Evolutionary conservation across 176 grass and related monocot species (phyloP), one percentile per base, ranked within the genome.

Genomic region (Rhynchospora pubera): DNA sequence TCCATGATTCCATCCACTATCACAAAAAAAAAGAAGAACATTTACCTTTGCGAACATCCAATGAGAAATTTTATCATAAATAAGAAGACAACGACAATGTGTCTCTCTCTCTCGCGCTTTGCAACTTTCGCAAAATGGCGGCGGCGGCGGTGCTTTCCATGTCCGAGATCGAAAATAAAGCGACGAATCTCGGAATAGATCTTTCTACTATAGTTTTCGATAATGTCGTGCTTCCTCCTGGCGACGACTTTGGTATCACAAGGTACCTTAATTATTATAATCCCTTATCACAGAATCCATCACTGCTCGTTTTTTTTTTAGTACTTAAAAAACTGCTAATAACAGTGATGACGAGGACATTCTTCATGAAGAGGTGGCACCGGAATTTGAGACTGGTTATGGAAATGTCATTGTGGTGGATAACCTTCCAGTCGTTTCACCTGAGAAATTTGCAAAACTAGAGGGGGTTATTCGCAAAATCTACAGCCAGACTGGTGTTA

Each of bases 371-470:
- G 94, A 97, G 57, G 91, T 92, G 6, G 52, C 83, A n/a, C 85
- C 87, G 7, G 94, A 97, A 59, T 82, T 90, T 71, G 94, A 94
- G 47, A 77, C 82, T 61, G 87, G 92, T 34, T 92, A 91, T 56
- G 82, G 83, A 19, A 97, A 94, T 52, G 64, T 92, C 39, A 74
- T 94, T 53, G 87, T 94, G 0, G 91, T 92, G 11, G 91, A 97
- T 85, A 97, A 97, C 76, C 88, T 97, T 5, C 91, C 94, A 0
- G 82, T 97, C 24, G 91, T 97, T 34, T 83, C 91, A 16, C 91
- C 90, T 1, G 90, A 92, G 58, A 97, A 97, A 65, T 97, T 90
- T 85, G 88, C 93, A 26, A 97, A 97, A 87, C 82, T 97, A 13
- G 94, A 94, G 62, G 91, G 88, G 60, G 90, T 97, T 0, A 43